Conservation (phyloP, 345 rosid species). For the Brassica incana region DNA sequence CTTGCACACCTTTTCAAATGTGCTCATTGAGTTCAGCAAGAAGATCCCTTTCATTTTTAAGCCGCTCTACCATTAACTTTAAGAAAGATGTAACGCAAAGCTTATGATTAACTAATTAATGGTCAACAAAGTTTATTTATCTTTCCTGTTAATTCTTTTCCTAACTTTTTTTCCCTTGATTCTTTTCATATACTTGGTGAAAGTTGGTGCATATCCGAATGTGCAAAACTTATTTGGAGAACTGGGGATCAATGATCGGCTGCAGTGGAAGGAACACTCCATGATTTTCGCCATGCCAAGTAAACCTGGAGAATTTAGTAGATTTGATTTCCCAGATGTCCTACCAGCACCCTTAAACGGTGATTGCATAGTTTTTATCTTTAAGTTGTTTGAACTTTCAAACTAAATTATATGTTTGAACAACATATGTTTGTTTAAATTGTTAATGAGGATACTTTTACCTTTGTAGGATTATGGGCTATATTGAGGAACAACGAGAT, state of each 20-base stretch:
- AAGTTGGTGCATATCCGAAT: conserved; percentile 96
- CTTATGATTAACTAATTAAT: background rate
- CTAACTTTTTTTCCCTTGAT: background rate
- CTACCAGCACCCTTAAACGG: conserved; percentile 92
- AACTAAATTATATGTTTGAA: no score
- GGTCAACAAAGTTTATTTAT: background rate
- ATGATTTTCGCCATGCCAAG: conserved; percentile 99
- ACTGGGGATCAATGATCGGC: conserved; percentile 83
- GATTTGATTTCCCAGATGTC: conserved; percentile 90
- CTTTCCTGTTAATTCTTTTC: conserved; percentile 22
- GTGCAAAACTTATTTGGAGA: conserved; percentile 89
- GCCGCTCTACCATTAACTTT: no score
- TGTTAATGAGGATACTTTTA: no score
- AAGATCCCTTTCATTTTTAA: no score
- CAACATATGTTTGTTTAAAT: no score
- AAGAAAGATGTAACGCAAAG: background rate
- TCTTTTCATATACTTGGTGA: conserved; percentile 37
- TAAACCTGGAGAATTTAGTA: conserved; percentile 91
- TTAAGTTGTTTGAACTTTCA: no score
- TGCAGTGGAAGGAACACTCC: conserved; percentile 98
- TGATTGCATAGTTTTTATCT: no score
- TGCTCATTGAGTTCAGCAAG: background rate
- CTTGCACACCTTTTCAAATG: background rate
- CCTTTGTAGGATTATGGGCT: no score
- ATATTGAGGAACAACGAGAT: conserved; percentile 87